Percentiles rank a stretch among this genome's conserved stretches.
phyloP scores from a whole-genome alignment of 306 rosid species.

The Vigna unguiculata region DNA sequence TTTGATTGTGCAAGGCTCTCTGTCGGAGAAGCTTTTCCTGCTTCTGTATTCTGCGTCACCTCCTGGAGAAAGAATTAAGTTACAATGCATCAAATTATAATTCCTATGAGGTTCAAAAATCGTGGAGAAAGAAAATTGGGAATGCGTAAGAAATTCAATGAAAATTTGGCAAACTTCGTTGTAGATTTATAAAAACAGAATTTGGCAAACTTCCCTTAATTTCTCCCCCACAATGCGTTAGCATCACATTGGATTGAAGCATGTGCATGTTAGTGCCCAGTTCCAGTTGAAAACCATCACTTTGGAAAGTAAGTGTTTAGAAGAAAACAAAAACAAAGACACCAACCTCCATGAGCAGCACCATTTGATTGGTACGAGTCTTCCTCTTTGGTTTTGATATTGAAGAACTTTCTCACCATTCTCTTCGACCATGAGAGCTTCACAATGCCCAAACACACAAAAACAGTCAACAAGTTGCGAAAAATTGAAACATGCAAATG shows the following conservation, averaged over 20 bases:
- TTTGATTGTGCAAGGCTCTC: slow-evolving; percentile 87
- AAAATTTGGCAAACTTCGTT: too few species aligned
- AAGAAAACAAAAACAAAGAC: slow-evolving; percentile 23
- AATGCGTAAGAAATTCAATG: background rate
- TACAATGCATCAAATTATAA: slow-evolving; percentile 42
- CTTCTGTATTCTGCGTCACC: slow-evolving; percentile 74
- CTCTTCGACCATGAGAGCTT: slow-evolving; percentile 99
- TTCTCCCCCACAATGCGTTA: slow-evolving; percentile 14
- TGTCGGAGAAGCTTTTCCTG: slow-evolving; percentile 92
- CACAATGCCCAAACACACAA: slow-evolving; percentile 50
- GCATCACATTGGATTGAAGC: slow-evolving; percentile 32
- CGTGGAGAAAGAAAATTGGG: background rate
- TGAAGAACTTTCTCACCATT: slow-evolving; percentile 98
- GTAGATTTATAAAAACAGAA: too few species aligned
- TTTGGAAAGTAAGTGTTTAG: slow-evolving; percentile 2
- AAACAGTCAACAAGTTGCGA: slow-evolving; percentile 45
- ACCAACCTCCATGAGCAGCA: slow-evolving; percentile 69
- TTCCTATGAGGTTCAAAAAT: background rate
- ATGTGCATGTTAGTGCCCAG: slow-evolving; percentile 36
- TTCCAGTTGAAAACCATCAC: slow-evolving; percentile 10
- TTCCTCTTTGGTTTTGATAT: slow-evolving; percentile 85
- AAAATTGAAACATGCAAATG: slow-evolving; percentile 29
- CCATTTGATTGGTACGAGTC: slow-evolving; percentile 75
- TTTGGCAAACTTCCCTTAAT: slow-evolving; percentile 26
- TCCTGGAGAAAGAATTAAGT: slow-evolving; percentile 63